Evolutionary conservation across 805 yeast genomes (phyloP).

Genomic region (Metschnikowia reukaufii): DNA sequence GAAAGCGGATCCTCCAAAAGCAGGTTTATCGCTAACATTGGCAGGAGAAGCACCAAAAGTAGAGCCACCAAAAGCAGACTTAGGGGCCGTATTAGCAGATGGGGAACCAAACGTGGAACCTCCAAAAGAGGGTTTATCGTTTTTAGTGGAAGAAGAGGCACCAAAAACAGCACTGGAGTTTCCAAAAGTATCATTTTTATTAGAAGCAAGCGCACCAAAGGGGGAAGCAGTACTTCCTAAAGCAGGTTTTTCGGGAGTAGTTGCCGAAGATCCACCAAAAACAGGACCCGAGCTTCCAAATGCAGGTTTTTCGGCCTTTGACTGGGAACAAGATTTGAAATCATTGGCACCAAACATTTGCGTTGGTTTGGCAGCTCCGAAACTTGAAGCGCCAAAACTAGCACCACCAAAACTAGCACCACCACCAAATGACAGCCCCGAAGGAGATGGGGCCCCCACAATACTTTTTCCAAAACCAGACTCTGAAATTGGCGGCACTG

Average conservation of each 20-base stretch:
- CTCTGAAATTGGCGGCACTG: neutral
- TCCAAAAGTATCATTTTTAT: too few species aligned
- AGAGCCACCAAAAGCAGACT: slow-evolving; percentile 3
- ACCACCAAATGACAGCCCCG: slow-evolving; percentile 2
- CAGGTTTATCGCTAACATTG: neutral
- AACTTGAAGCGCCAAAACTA: slow-evolving; percentile 18
- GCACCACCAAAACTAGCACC: too few species aligned
- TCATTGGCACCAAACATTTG: slow-evolving; percentile 9
- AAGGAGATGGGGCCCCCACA: neutral
- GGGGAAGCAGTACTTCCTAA: slow-evolving; percentile 11
- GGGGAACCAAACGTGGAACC: too few species aligned
- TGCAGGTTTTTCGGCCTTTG: slow-evolving; percentile 6
- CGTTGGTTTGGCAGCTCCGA: slow-evolving; percentile 11
- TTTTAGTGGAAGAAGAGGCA: too few species aligned
- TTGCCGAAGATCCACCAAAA: neutral
- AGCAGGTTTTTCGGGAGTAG: neutral
- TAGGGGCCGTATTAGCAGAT: too few species aligned
- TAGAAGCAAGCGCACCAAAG: slow-evolving; percentile 2
- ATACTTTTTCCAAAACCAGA: neutral
- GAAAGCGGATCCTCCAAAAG: slow-evolving; percentile 11
- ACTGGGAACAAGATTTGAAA: neutral
- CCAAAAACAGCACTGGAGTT: too few species aligned
- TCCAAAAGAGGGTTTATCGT: too few species aligned
- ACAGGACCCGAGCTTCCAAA: slow-evolving; percentile 10
- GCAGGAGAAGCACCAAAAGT: neutral